phyloP scores from a whole-genome alignment of 495 filamentous ascomycete genomes.

The Aspergillus avenaceus region DNA sequence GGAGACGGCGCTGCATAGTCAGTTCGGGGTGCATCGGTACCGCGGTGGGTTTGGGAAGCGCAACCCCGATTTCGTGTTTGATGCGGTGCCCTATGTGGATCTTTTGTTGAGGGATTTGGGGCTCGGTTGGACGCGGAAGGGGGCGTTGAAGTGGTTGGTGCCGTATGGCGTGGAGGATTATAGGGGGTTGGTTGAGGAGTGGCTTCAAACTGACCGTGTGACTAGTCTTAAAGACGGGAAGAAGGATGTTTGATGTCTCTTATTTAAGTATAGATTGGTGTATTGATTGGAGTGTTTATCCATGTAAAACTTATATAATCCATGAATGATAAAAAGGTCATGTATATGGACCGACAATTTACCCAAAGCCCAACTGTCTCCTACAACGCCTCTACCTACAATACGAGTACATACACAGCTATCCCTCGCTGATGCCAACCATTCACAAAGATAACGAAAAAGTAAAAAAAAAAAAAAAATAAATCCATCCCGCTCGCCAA shows the following conservation, averaged over 20 bases:
- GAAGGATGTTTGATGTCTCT: neutral
- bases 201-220: conserved; percentile 26
- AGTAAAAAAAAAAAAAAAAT: neutral
- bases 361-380: neutral
- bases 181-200: conserved; percentile 55
- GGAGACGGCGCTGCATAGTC: conserved; percentile 60
- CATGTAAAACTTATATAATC: no score
- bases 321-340: no score
- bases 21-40: conserved; percentile 68
- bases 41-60: conserved; percentile 59
- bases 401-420: conserved; percentile 6
- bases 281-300: no score
- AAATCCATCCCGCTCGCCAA: neutral
- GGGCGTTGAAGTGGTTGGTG: conserved; percentile 44
- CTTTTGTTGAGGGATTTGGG: conserved; percentile 65
- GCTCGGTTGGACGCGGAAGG: conserved; percentile 35
- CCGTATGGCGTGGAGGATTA: conserved; percentile 62
- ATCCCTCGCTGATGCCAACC: neutral
- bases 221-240: no score
- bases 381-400: conserved; percentile 4
- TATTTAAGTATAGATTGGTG: no score
- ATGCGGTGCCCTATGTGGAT: conserved; percentile 75
- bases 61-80: conserved; percentile 71
- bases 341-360: no score
- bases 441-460: neutral